Conservation (phyloP, 2,329 filamentous ascomycete genomes). For the Catunica adiposa region DNA sequence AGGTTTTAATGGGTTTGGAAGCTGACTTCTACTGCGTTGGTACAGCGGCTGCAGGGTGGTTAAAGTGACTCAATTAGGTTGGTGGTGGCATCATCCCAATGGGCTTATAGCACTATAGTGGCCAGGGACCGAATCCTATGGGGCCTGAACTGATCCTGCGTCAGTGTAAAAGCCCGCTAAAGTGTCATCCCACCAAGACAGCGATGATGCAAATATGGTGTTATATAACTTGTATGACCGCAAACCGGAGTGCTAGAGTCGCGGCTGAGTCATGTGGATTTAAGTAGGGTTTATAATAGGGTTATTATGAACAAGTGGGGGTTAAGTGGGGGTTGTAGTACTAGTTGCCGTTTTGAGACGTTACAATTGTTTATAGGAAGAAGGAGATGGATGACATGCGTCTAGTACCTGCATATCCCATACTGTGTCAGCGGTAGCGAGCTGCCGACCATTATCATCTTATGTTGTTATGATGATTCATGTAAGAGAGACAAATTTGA, state of each 20-base stretch:
- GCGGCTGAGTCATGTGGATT: conserved; percentile 1
- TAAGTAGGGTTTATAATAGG: neutral
- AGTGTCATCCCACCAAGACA: neutral
- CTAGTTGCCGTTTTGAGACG: neutral
- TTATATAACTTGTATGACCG: conserved; percentile 1
- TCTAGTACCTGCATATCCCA: neutral
- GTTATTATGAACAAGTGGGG: neutral
- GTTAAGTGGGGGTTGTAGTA: neutral
- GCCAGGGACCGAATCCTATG: conserved; percentile 1
- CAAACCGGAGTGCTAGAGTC: conserved; percentile 7
- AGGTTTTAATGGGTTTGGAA: too few species aligned
- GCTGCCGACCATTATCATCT: neutral
- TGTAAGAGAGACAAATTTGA: too few species aligned
- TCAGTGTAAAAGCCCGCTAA: neutral
- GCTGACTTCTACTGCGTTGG: too few species aligned
- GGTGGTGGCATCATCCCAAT: neutral
- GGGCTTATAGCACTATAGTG: neutral
- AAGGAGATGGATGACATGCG: neutral
- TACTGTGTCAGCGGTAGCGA: neutral
- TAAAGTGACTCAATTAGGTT: neutral
- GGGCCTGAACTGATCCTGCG: neutral
- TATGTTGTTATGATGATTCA: neutral
- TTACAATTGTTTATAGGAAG: neutral
- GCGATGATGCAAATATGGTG: neutral
- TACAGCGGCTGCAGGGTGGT: too few species aligned